Evolutionary conservation across 2,329 filamentous ascomycete species (phyloP).

Genomic region (Rutstroemia sp.): DNA sequence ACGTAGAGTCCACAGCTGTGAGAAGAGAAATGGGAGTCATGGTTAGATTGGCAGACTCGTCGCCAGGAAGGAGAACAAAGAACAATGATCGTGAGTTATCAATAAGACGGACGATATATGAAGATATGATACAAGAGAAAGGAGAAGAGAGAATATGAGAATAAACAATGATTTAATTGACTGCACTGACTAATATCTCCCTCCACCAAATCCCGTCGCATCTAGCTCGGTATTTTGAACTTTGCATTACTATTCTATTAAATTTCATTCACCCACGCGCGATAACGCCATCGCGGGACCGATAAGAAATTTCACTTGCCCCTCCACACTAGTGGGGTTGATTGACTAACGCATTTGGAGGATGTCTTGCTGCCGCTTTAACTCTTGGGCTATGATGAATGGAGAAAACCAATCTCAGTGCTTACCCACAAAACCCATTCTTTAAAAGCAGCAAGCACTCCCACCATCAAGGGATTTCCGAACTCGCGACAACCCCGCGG

Average conservation of each 20-base stretch:
- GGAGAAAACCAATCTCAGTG: no score
- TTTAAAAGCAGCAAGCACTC: no score
- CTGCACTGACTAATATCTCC: background rate
- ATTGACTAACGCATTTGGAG: no score
- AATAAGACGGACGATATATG: background rate
- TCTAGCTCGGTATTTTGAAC: background rate
- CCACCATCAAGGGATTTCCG: no score
- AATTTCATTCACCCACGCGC: background rate
- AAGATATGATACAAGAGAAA: background rate
- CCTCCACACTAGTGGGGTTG: background rate
- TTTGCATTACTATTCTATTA: background rate
- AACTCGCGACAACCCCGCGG: no score
- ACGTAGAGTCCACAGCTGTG: slow-evolving; percentile 61
- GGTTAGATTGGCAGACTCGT: background rate
- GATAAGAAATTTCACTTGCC: slow-evolving; percentile 11
- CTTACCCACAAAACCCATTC: no score
- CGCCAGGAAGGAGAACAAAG: background rate
- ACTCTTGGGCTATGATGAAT: no score
- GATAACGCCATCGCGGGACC: slow-evolving; percentile 7
- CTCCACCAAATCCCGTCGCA: background rate
- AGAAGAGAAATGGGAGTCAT: slow-evolving; percentile 46
- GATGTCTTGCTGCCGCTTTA: no score
- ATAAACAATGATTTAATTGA: background rate
- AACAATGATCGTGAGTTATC: background rate
- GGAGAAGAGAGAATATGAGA: no score